Conservation (phyloP, 306 rosid genomes). For the Sphenostylis stenocarpa region DNA sequence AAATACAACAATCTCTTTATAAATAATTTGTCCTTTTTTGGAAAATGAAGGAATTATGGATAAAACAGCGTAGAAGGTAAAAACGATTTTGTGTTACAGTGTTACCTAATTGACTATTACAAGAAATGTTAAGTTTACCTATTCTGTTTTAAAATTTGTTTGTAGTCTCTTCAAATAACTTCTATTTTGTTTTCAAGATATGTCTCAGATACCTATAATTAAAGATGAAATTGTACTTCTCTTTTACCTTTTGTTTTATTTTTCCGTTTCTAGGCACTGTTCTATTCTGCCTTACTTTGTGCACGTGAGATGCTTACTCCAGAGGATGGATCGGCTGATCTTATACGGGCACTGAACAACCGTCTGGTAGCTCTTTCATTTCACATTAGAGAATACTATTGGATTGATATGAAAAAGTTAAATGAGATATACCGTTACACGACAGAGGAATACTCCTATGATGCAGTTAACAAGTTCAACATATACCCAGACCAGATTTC, state of each 20-base stretch:
- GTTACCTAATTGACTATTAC: neutral
- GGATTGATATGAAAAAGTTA: constrained; percentile 72
- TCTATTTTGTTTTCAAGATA: neutral
- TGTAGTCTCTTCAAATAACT: neutral
- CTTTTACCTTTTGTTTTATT: constrained; percentile 13
- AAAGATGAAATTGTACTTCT: constrained; percentile 9
- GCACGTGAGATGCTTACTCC: constrained; percentile 88
- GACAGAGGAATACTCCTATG: constrained; percentile 86
- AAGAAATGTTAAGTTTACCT: neutral
- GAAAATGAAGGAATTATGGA: neutral
- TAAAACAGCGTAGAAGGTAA: constrained; percentile 5
- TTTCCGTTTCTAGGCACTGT: constrained; percentile 61
- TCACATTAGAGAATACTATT: constrained; percentile 83
- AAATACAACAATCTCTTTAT: neutral
- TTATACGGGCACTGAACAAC: constrained; percentile 72
- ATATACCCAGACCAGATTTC: constrained; percentile 82
- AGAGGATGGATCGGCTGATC: constrained; percentile 81
- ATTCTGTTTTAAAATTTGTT: too few species aligned
- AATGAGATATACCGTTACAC: constrained; percentile 88
- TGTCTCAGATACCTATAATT: constrained; percentile 6
- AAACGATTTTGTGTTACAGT: neutral
- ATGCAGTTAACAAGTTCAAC: constrained; percentile 90
- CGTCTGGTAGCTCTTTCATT: constrained; percentile 85
- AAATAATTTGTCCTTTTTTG: neutral
- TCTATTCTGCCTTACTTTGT: constrained; percentile 77